Evolutionary conservation across 2,329 filamentous ascomycete species (phyloP).

Genomic region (Penicillium concentricum): DNA sequence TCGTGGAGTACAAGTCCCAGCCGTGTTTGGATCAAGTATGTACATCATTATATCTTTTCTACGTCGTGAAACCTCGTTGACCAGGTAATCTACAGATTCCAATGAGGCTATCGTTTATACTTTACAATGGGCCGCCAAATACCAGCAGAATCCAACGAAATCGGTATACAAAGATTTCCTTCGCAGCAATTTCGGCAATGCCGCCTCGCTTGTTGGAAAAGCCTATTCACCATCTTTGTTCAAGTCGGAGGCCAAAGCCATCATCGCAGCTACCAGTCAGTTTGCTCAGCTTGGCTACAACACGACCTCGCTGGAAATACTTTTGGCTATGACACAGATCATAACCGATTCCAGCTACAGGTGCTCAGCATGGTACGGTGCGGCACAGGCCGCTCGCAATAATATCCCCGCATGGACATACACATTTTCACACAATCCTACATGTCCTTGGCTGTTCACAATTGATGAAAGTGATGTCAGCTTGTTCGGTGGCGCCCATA

Average conservation of each 20-base stretch:
- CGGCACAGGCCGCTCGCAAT: slow-evolving; percentile 5
- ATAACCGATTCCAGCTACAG: slow-evolving; percentile 14
- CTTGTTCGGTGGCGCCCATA: slow-evolving; percentile 13
- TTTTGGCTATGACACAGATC: slow-evolving; percentile 16
- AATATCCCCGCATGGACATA: slow-evolving; percentile 20
- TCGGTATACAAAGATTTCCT: slow-evolving; percentile 19
- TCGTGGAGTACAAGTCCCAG: slow-evolving; percentile 19
- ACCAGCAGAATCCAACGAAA: neutral
- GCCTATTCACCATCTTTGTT: slow-evolving; percentile 15
- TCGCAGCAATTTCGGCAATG: slow-evolving; percentile 14
- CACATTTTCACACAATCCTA: slow-evolving; percentile 19
- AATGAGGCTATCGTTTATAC: neutral
- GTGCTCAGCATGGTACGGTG: slow-evolving; percentile 17
- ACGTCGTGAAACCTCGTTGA: neutral
- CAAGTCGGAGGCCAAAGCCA: neutral
- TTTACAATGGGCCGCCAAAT: neutral
- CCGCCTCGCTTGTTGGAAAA: slow-evolving; percentile 12
- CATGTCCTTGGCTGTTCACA: slow-evolving; percentile 19
- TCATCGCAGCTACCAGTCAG: neutral
- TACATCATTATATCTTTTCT: neutral
- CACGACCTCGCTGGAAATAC: neutral
- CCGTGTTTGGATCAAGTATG: slow-evolving; percentile 24
- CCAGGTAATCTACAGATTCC: neutral
- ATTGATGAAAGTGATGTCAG: neutral
- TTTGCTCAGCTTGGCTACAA: neutral